Conservation (phyloP, 805 yeast genomes). For the Debaryomyces castellii region DNA sequence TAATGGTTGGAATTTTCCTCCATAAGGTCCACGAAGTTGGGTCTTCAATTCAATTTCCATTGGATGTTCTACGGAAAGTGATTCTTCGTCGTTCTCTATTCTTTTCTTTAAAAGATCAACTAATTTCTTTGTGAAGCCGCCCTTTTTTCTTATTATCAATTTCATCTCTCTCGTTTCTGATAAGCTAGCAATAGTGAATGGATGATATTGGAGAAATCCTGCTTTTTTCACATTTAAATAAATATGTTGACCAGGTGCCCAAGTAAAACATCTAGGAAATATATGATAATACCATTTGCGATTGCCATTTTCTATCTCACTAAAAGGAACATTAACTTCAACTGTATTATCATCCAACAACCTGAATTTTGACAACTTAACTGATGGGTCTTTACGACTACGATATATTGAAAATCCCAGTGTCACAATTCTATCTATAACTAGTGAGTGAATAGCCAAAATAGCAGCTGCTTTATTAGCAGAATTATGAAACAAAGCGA, state of each 20-base stretch:
- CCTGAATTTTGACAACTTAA: constrained; percentile 36
- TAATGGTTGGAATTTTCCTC: constrained; percentile 42
- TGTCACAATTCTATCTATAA: constrained; percentile 37
- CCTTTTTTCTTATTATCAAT: constrained; percentile 38
- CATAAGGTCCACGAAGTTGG: constrained; percentile 46
- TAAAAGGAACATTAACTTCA: constrained; percentile 33
- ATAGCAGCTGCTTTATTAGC: constrained; percentile 32
- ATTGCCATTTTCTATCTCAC: constrained; percentile 8
- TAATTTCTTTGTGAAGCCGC: constrained; percentile 44
- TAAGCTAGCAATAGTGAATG: constrained; percentile 46
- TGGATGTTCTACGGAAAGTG: background rate
- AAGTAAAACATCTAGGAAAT: constrained; percentile 37
- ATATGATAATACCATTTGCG: constrained; percentile 25
- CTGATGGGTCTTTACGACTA: constrained; percentile 34
- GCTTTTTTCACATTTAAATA: constrained; percentile 40
- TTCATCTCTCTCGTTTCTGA: constrained; percentile 38
- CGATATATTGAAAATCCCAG: constrained; percentile 32
- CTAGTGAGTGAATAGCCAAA: constrained; percentile 43
- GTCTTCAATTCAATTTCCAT: constrained; percentile 28
- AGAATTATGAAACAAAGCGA: constrained; percentile 42
- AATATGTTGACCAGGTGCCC: constrained; percentile 52
- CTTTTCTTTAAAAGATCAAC: constrained; percentile 23
- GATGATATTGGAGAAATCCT: constrained; percentile 41
- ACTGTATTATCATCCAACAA: constrained; percentile 42
- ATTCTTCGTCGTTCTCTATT: constrained; percentile 14